phyloP scores from a whole-genome alignment of 2,329 filamentous ascomycete genomes.

The Lachnellula subtilissima region DNA sequence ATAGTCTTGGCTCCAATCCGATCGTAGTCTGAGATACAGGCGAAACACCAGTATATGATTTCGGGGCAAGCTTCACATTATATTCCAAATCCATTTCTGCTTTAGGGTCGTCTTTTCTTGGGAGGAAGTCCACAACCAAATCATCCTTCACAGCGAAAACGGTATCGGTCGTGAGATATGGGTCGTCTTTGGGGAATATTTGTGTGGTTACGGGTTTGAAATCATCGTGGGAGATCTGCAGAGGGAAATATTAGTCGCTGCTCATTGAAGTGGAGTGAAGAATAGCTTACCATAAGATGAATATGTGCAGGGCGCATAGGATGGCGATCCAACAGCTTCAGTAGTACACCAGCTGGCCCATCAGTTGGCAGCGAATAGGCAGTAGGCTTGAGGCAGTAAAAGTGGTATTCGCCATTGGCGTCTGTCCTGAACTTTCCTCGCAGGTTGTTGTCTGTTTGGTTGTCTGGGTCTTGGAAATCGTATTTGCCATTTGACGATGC shows the following conservation, averaged over 20 bases:
- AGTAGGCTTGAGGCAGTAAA: slow-evolving; percentile 45
- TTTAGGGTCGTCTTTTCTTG: slow-evolving; percentile 30
- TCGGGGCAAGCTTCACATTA: slow-evolving; percentile 27
- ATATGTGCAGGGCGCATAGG: slow-evolving; percentile 55
- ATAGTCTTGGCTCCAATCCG: background rate
- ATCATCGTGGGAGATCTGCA: slow-evolving; percentile 47
- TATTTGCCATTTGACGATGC: slow-evolving; percentile 53
- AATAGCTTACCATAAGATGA: slow-evolving; percentile 44
- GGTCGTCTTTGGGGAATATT: slow-evolving; percentile 65
- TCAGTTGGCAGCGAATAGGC: slow-evolving; percentile 37
- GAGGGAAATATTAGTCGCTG: slow-evolving; percentile 2
- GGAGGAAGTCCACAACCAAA: slow-evolving; percentile 40
- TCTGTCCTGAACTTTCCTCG: slow-evolving; percentile 57
- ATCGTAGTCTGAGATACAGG: slow-evolving; percentile 1
- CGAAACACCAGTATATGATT: slow-evolving; percentile 1
- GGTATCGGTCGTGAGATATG: slow-evolving; percentile 51
- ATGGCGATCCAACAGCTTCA: slow-evolving; percentile 51
- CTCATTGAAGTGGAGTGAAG: background rate
- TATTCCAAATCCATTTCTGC: slow-evolving; percentile 34
- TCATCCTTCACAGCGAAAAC: slow-evolving; percentile 53
- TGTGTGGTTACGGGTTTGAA: slow-evolving; percentile 70
- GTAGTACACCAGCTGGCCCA: slow-evolving; percentile 49
- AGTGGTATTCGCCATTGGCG: slow-evolving; percentile 49
- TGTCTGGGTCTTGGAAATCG: slow-evolving; percentile 58
- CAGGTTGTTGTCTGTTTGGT: slow-evolving; percentile 55